Base-by-base conservation (phyloP, 768 basidiomycete genomes). In the Leucocoprinus birnbaumii region DNA sequence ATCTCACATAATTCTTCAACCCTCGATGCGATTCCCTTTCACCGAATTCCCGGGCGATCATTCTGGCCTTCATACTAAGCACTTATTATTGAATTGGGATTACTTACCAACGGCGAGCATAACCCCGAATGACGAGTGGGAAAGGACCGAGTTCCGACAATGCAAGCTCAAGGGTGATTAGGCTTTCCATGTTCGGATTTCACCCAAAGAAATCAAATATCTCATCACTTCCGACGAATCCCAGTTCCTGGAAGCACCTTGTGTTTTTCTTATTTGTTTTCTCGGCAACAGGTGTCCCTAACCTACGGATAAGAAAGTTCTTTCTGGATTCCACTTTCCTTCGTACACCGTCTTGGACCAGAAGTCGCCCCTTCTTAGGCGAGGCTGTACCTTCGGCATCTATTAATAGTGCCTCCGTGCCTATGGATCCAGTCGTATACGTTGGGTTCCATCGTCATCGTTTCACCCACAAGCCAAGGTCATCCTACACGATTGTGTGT, bases 171-270 rank as follows among this genome's bases (percentile, higher is more conserved):
- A 38, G 53, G 31, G 25, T 21, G 14, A 48, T 40, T 46, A 48
- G 26, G 25, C 53, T 27, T 27, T n/a, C 53, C 46, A 41, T 46
- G 46, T 48, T 55, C 25, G 48, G 54, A 55, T 55, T 44, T 22
- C 54, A 43, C 2, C 5, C 19, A 31, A n/a, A 31, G 31, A 31
- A 31, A 31, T 31, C 38, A 55, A 31, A 48, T 48, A 42, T 31
- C 41, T 31, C 42, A 52, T 53, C 52, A 53, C 43, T 46, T 25
- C 21, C 22, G 31, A 31, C 5, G 27, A 43, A 55, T 55, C 54
- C 54, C 11, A 55, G 48, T 55, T 43, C 54, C 47, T 49, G 47
- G 45, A 44, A 19, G n/a, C 14, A 13, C 37, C 45, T 38, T 21
- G 21, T 38, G 22, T 45, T 45, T 43, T 21, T 25, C 45, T 38